A percentile compares a stretch with the other conserved stretches of the same genome.
Conservation (phyloP, 805 yeast species). For the Starmerella asiatica region DNA sequence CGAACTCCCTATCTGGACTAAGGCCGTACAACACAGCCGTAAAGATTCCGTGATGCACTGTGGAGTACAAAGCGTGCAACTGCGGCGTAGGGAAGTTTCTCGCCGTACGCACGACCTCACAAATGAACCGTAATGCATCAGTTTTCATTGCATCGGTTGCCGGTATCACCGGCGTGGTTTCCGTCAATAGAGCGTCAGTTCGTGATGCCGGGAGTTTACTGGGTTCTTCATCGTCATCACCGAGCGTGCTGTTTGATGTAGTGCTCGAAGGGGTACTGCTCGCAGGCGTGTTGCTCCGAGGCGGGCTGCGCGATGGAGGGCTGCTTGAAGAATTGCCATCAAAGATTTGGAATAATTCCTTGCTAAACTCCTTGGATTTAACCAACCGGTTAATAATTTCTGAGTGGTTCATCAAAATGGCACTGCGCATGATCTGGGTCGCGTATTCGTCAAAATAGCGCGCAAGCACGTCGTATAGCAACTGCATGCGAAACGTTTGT, state of each 20-base stretch:
- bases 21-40: slow-evolving; percentile 61
- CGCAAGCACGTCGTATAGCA: slow-evolving; percentile 73
- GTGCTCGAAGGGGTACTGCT: slow-evolving; percentile 10
- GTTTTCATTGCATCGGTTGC: slow-evolving; percentile 1
- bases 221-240: not conserved
- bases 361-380: slow-evolving; percentile 39
- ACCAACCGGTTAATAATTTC: slow-evolving; percentile 49
- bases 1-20: slow-evolving; percentile 30
- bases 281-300: not conserved
- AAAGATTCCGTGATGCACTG: slow-evolving; percentile 58
- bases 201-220: not conserved
- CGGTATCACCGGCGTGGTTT: too few relatives aligned
- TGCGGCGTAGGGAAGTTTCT: slow-evolving; percentile 44
- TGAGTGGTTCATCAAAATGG: slow-evolving; percentile 57
- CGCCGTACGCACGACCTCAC: slow-evolving; percentile 66
- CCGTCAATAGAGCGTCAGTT: too few relatives aligned
- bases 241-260: not conserved
- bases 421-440: slow-evolving; percentile 48
- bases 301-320: too few relatives aligned
- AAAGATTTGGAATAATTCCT: slow-evolving; percentile 48
- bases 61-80: slow-evolving; percentile 47
- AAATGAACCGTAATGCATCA: slow-evolving; percentile 65
- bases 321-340: too few relatives aligned
- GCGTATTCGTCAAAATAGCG: slow-evolving; percentile 71
- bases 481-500: slow-evolving; percentile 64